Conservation (phyloP, 2,329 filamentous ascomycete species). For the Neopestalotiopsis sp. region DNA sequence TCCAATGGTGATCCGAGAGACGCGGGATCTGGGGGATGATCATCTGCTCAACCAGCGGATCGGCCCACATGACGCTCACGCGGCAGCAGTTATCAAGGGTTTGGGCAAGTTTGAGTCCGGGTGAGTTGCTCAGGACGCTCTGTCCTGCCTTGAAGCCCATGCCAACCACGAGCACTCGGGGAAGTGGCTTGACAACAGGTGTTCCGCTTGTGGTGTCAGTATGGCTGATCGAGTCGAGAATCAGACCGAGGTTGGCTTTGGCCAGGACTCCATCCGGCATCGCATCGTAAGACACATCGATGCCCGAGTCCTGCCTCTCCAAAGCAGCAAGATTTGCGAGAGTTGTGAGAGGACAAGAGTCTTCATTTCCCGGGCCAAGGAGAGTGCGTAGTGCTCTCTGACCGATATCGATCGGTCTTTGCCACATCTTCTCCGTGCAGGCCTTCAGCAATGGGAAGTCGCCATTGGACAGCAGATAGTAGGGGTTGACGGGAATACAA, state of each 20-base stretch:
- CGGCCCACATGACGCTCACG: conserved; percentile 49
- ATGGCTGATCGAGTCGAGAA: not conserved
- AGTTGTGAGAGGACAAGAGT: too few relatives aligned
- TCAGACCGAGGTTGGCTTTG: not conserved
- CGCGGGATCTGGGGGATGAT: conserved; percentile 46
- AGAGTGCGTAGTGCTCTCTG: conserved; percentile 41
- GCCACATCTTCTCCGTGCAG: conserved; percentile 50
- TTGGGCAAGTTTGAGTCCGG: conserved; percentile 49
- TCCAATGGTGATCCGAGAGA: conserved; percentile 46
- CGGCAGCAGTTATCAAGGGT: conserved; percentile 37
- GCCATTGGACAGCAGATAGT: conserved; percentile 47
- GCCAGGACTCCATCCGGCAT: not conserved
- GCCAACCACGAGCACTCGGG: conserved; percentile 48
- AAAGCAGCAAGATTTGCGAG: not conserved
- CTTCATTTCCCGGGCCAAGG: conserved; percentile 17
- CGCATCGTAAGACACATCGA: not conserved
- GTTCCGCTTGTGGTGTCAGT: not conserved
- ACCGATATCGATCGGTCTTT: conserved; percentile 46
- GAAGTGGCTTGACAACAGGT: not conserved
- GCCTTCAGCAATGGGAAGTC: conserved; percentile 51
- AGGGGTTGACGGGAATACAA: conserved; percentile 62
- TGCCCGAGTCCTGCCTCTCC: not conserved
- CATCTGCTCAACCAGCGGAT: conserved; percentile 49
- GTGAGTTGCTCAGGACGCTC: conserved; percentile 52
- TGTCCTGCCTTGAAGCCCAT: conserved; percentile 58